phyloP scores from a whole-genome alignment of 108 stramenopile species.

The Nitzschia palea region DNA sequence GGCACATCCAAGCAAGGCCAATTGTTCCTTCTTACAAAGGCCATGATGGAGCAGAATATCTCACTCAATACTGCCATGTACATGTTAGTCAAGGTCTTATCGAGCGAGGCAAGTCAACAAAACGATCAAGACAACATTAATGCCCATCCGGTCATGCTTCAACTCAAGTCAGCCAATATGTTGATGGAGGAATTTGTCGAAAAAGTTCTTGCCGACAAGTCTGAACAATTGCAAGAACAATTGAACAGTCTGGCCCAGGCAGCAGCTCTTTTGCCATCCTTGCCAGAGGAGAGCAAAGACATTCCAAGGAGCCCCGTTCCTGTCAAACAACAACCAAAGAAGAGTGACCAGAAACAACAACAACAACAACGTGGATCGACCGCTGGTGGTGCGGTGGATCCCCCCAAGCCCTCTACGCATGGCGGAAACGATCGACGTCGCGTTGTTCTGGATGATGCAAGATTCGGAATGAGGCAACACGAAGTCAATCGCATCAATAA shows the following conservation, averaged over 20 bases:
- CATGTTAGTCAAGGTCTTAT: slow-evolving; percentile 69
- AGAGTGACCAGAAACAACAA: too few species aligned
- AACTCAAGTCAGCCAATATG: slow-evolving; percentile 66
- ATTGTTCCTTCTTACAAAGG: slow-evolving; percentile 72
- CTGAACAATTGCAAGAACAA: slow-evolving; percentile 50
- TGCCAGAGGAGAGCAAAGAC: too few species aligned
- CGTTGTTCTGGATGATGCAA: slow-evolving; percentile 57
- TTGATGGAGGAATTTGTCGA: slow-evolving; percentile 59
- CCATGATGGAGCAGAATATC: slow-evolving; percentile 61
- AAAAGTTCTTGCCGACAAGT: slow-evolving; percentile 53
- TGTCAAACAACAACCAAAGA: too few species aligned
- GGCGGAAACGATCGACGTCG: slow-evolving; percentile 11
- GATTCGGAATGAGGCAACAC: slow-evolving; percentile 67
- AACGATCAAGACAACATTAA: slow-evolving; percentile 30
- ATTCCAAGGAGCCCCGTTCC: too few species aligned
- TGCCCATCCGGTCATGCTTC: slow-evolving; percentile 77
- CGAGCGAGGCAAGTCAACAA: slow-evolving; percentile 9
- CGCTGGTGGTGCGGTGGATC: too few species aligned
- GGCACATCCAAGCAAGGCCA: slow-evolving; percentile 68
- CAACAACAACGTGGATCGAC: too few species aligned
- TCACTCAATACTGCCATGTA: slow-evolving; percentile 77
- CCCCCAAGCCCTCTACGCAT: slow-evolving; percentile 13
- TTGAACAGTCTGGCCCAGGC: slow-evolving; percentile 72
- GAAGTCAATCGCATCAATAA: slow-evolving; percentile 41
- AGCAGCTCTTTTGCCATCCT: slow-evolving; percentile 50